Base-by-base conservation (phyloP, 208 protist genomes). In the Leishmania major region DNA sequence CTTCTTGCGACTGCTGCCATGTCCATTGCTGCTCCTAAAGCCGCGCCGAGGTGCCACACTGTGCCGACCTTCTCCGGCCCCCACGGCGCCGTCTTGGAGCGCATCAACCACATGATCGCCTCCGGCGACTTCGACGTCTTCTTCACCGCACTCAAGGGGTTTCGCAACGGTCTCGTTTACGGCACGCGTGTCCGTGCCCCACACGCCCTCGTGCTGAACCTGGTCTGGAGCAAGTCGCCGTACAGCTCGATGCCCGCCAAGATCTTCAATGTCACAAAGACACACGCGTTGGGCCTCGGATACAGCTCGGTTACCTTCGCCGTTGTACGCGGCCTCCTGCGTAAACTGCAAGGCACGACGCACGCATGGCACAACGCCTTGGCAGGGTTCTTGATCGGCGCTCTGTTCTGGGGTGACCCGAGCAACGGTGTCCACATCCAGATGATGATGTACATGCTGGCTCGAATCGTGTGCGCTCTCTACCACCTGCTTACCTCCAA, bases 381-480 rank as follows among this genome's bases (percentile, higher is more conserved):
- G 3, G 94, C 89, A n/a, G 95, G 95, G 55, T 95, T 96, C 80
- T 7, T 94, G 64, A 85, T 96, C 40, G 95, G 95, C 10, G 81
- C 28, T 53, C 62, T 87, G 72, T 94, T 91, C 80, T 98, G 95
- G 94, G 91, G 92, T 3, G 89, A 96, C 75, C 43, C 83, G 74
- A 90, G 86, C 77, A 91, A 89, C 73, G 78, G 77, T 1, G 90
- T 98, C 31, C 90, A 95, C 74, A 84, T 94, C 78, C 95, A 98
- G 86, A 96, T 98, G 91, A 95, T 92, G 82, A 95, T 98, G 92
- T 98, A 98, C 88, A 94, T 97, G 69, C 81, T 98, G 3, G 89
- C 94, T 8, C 92, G 95, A 74, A 62, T 95, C 40, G 37, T 96
- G 43, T 95, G 88, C 64, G 92, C 84, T 3, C 57, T 91, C 10